phyloP scores from a whole-genome alignment of 495 filamentous ascomycete genomes.

The Penicillium paxilli region DNA sequence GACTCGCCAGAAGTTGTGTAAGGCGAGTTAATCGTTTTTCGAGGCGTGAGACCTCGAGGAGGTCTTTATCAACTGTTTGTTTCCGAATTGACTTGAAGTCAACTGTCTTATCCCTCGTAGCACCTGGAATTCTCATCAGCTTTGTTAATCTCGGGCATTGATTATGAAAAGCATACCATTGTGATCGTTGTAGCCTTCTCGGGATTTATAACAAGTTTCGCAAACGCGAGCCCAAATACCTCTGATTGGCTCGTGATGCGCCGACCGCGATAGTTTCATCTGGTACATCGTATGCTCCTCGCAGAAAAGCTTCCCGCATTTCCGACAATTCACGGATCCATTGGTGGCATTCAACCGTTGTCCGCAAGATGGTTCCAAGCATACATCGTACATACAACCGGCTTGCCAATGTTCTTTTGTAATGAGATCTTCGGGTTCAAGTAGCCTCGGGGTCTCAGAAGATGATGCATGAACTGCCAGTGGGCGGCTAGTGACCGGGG shows the following conservation, averaged over 20 bases:
- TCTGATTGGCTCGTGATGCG: constrained; percentile 86
- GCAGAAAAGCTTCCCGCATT: constrained; percentile 91
- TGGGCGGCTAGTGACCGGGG: constrained; percentile 30
- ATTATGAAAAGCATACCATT: constrained; percentile 44
- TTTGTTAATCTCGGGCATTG: background rate
- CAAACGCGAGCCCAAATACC: constrained; percentile 94
- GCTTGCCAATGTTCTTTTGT: constrained; percentile 87
- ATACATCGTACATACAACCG: constrained; percentile 68
- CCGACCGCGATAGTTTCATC: constrained; percentile 92
- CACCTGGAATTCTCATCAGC: constrained; percentile 36
- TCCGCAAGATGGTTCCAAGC: constrained; percentile 84
- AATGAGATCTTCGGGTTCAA: constrained; percentile 86
- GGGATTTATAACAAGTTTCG: constrained; percentile 96
- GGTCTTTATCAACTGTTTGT: constrained; percentile 76
- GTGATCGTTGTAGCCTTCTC: constrained; percentile 94
- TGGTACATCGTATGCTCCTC: constrained; percentile 99
- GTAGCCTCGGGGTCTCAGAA: constrained; percentile 35
- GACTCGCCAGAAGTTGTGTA: constrained; percentile 75
- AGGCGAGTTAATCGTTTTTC: constrained; percentile 91
- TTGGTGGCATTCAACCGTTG: constrained; percentile 73
- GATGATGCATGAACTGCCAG: constrained; percentile 30
- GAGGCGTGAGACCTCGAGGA: constrained; percentile 81
- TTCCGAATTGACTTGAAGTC: constrained; percentile 67
- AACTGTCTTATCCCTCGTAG: constrained; percentile 66
- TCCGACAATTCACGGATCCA: constrained; percentile 87